phyloP scores from a whole-genome alignment of 2,329 filamentous ascomycete genomes.

The Alternaria triticimaculans region DNA sequence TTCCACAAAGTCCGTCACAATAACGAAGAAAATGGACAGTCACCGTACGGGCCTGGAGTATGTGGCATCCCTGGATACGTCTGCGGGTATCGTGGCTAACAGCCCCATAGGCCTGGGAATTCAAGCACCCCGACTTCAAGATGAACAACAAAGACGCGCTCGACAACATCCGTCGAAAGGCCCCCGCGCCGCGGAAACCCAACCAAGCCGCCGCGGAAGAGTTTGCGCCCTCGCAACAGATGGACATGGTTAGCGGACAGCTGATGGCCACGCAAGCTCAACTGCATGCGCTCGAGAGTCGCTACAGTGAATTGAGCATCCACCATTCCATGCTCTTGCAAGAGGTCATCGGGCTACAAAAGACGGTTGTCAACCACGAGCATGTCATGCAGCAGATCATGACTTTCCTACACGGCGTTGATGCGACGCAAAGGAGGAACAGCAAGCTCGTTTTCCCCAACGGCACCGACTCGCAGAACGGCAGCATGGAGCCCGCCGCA shows the following conservation, averaged over 20 bases:
- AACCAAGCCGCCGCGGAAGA: conserved; percentile 63
- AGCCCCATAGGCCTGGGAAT: conserved; percentile 79
- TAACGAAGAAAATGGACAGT: conserved; percentile 83
- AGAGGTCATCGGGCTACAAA: conserved; percentile 69
- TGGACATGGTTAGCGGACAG: conserved; percentile 87
- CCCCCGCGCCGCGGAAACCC: conserved; percentile 84
- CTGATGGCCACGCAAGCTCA: conserved; percentile 91
- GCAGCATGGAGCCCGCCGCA: conserved; percentile 52
- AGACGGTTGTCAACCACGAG: conserved; percentile 75
- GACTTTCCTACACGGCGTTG: conserved; percentile 69
- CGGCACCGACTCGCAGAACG: conserved; percentile 50
- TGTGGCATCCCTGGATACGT: not conserved
- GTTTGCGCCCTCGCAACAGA: conserved; percentile 82
- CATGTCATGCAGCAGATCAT: conserved; percentile 75
- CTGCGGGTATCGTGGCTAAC: conserved; percentile 20
- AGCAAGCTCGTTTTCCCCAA: conserved; percentile 56
- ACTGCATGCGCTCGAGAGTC: conserved; percentile 83
- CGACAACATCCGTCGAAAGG: conserved; percentile 95
- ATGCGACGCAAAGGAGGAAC: conserved; percentile 68
- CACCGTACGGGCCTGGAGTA: conserved; percentile 82
- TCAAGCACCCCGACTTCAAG: conserved; percentile 96
- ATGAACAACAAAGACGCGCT: conserved; percentile 95
- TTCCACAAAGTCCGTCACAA: conserved; percentile 97
- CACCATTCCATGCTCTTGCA: conserved; percentile 70
- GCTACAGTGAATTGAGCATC: conserved; percentile 78